Evolutionary conservation across 768 basidiomycete genomes (phyloP).

Genomic region (Trametes villosa): DNA sequence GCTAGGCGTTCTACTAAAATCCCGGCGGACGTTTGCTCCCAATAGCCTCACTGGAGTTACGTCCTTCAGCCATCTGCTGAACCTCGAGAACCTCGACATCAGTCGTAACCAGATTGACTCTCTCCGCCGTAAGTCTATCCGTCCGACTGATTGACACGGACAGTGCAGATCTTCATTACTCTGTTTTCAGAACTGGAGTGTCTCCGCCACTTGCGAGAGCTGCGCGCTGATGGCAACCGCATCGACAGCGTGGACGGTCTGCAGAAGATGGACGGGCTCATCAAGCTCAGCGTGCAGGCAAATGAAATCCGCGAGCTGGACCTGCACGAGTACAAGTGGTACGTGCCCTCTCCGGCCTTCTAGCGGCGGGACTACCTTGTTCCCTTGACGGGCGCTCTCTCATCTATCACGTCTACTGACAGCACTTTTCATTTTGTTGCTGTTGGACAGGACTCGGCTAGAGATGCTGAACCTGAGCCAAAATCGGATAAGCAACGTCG

Average conservation of each 20-base stretch:
- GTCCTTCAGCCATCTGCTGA: slow-evolving; percentile 84
- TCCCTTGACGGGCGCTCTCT: slow-evolving; percentile 9
- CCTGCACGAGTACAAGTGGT: slow-evolving; percentile 71
- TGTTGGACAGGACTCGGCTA: slow-evolving; percentile 48
- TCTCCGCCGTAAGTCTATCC: slow-evolving; percentile 68
- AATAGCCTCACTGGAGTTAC: slow-evolving; percentile 81
- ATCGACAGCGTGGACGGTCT: slow-evolving; percentile 78
- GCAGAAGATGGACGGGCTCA: slow-evolving; percentile 76
- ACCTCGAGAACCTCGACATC: slow-evolving; percentile 89
- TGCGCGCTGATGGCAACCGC: slow-evolving; percentile 87
- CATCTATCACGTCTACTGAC: slow-evolving; percentile 23
- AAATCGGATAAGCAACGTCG: slow-evolving; percentile 66
- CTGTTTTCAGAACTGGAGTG: slow-evolving; percentile 72
- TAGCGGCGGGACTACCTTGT: background rate
- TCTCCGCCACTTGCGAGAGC: slow-evolving; percentile 83
- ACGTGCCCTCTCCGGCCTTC: slow-evolving; percentile 32
- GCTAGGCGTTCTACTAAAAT: background rate
- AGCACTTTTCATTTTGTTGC: slow-evolving; percentile 16
- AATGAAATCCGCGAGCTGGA: slow-evolving; percentile 72
- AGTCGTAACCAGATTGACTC: slow-evolving; percentile 90
- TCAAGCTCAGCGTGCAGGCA: slow-evolving; percentile 80
- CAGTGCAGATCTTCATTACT: background rate
- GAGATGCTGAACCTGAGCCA: slow-evolving; percentile 84
- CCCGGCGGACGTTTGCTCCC: background rate
- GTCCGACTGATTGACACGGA: background rate